Evolutionary conservation across 495 filamentous ascomycete genomes (phyloP).

Genomic region (Neurospora sp.): DNA sequence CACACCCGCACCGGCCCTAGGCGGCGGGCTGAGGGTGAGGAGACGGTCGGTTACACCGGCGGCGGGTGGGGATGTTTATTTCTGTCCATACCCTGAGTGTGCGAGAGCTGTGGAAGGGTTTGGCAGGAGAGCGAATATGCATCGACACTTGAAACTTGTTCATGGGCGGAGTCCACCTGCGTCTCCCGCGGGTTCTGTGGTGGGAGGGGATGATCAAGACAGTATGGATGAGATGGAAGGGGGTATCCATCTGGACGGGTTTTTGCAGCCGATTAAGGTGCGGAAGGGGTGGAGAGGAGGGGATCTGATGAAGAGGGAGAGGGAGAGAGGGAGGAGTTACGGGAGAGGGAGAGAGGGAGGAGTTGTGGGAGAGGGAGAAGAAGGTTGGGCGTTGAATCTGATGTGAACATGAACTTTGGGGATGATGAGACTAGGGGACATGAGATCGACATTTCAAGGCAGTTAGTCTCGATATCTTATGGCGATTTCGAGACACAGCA

Average conservation of each 20-base stretch:
- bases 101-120: slow-evolving; percentile 10
- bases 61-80: neutral
- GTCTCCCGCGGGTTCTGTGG: neutral
- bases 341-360: neutral
- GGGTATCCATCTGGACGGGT: slow-evolving; percentile 44
- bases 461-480: neutral
- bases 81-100: slow-evolving; percentile 12
- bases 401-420: neutral
- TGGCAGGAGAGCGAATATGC: slow-evolving; percentile 7
- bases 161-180: slow-evolving; percentile 18
- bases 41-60: neutral
- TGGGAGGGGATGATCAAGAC: slow-evolving; percentile 21
- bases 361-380: neutral
- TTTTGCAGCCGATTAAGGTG: slow-evolving; percentile 31
- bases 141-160: slow-evolving; percentile 19
- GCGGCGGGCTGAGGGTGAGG: neutral
- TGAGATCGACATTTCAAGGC: neutral
- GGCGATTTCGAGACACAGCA: neutral
- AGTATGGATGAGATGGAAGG: slow-evolving; percentile 43
- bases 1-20: neutral
- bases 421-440: neutral
- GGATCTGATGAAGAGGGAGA: slow-evolving; percentile 2
- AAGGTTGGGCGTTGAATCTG: neutral
- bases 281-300: slow-evolving; percentile 22
- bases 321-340: neutral